Conservation (phyloP, 805 yeast species). For the Novakomyces olei region DNA sequence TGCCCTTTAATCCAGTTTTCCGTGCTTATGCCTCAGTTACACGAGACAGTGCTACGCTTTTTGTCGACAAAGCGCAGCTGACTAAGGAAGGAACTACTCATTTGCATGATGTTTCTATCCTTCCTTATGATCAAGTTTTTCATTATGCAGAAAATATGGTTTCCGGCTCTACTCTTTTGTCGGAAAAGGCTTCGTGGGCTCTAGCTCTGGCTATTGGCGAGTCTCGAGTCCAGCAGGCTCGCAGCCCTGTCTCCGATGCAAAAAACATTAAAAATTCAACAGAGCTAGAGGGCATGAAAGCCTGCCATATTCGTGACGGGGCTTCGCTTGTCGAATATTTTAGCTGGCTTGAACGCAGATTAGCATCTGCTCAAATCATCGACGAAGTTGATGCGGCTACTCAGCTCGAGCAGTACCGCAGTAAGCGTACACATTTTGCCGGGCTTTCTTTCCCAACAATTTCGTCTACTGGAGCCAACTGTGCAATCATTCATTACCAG, state of each 20-base stretch:
- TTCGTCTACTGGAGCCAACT: conserved; percentile 53
- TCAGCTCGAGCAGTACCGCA: conserved; percentile 27
- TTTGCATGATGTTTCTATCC: conserved; percentile 27
- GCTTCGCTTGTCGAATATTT: conserved; percentile 49
- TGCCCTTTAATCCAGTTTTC: conserved; percentile 71
- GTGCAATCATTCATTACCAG: conserved; percentile 54
- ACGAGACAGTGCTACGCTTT: conserved; percentile 22
- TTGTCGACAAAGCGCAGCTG: conserved; percentile 28
- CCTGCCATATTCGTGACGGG: conserved; percentile 71
- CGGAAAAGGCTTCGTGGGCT: conserved; percentile 48
- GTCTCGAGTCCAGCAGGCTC: conserved; percentile 20
- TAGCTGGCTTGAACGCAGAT: conserved; percentile 58
- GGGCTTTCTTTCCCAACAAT: conserved; percentile 59
- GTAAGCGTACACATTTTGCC: conserved; percentile 16
- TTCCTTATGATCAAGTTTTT: conserved; percentile 14
- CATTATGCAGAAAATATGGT: conserved; percentile 2
- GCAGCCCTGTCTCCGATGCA: conserved; percentile 40
- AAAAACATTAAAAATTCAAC: conserved; percentile 55
- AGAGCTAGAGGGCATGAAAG: conserved; percentile 49
- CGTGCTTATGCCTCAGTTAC: conserved; percentile 41
- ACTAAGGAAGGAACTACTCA: conserved; percentile 19
- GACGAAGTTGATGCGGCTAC: conserved; percentile 38
- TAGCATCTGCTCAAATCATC: conserved; percentile 20
- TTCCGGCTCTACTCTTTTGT: conserved; percentile 22
- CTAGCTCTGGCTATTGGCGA: conserved; percentile 29